Evolutionary conservation across 1,139 yeast genomes (phyloP).

Genomic region (Spathaspora jeffriesii): DNA sequence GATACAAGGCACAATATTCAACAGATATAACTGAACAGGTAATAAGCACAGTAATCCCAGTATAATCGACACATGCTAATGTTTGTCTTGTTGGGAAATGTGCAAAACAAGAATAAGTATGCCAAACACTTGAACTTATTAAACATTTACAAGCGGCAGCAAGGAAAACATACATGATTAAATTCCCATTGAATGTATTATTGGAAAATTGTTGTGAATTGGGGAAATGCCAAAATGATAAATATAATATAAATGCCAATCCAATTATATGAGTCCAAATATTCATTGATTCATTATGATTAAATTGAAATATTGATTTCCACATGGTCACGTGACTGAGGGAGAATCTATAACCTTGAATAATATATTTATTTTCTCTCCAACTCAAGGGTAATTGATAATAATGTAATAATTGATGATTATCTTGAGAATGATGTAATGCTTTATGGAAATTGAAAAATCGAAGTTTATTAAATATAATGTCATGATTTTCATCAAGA

Average conservation of each 20-base stretch:
- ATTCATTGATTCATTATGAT: conserved; percentile 89
- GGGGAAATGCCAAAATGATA: conserved; percentile 67
- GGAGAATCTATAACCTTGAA: conserved; percentile 84
- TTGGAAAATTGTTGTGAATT: conserved; percentile 22
- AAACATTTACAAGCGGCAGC: neutral
- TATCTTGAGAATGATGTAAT: conserved; percentile 48
- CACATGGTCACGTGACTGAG: conserved; percentile 62
- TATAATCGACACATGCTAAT: conserved; percentile 93
- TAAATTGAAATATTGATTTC: conserved; percentile 51
- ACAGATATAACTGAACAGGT: conserved; percentile 89
- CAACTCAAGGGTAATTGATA: conserved; percentile 90
- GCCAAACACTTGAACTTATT: neutral
- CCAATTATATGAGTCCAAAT: conserved; percentile 94
- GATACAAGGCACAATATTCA: conserved; percentile 76
- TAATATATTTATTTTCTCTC: conserved; percentile 89
- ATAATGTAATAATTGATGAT: conserved; percentile 60
- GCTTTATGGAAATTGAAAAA: conserved; percentile 66
- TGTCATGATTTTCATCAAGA: conserved; percentile 22
- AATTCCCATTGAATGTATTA: neutral
- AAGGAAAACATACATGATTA: neutral
- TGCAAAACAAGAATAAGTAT: conserved; percentile 59
- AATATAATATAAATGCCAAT: conserved; percentile 53
- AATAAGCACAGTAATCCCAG: conserved; percentile 89
- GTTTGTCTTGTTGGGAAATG: conserved; percentile 61
- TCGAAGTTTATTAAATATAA: conserved; percentile 41